Evolutionary conservation across 352 stramenopile species (phyloP).

Genomic region (Salisapilia sapeloensis): DNA sequence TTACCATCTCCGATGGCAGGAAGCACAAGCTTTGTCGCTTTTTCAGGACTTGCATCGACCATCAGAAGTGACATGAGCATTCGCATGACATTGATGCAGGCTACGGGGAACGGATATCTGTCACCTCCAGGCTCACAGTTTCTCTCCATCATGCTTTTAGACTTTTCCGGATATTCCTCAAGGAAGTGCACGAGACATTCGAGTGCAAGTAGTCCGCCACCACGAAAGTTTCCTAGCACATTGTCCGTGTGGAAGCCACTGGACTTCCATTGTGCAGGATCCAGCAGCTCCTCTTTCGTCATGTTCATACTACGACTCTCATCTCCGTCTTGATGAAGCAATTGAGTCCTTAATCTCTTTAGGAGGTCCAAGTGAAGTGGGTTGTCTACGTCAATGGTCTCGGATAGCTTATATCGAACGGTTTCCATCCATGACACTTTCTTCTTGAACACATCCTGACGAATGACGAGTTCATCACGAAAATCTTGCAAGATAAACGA

Average conservation of each 20-base stretch:
- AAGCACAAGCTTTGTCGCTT: conserved; percentile 56
- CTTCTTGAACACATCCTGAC: conserved; percentile 22
- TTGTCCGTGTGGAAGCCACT: conserved; percentile 75
- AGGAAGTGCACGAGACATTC: conserved; percentile 61
- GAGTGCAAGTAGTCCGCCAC: conserved; percentile 48
- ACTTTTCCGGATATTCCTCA: conserved; percentile 67
- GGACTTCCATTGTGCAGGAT: conserved; percentile 35
- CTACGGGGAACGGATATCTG: conserved; percentile 69
- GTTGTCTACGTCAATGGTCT: conserved; percentile 39
- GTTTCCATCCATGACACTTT: conserved; percentile 53
- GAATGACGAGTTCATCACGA: conserved; percentile 25
- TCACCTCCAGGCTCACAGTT: conserved; percentile 56
- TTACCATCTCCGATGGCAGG: conserved; percentile 10
- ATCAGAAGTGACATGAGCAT: conserved; percentile 76
- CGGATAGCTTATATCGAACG: conserved; percentile 54
- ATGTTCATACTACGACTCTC: conserved; percentile 1
- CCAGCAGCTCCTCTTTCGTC: conserved; percentile 13
- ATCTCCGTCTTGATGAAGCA: conserved; percentile 19
- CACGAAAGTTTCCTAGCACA: conserved; percentile 57
- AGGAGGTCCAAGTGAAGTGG: conserved; percentile 28
- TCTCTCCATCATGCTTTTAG: conserved; percentile 49
- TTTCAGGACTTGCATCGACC: conserved; percentile 52
- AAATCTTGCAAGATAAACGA: conserved; percentile 33
- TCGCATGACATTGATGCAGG: conserved; percentile 73
- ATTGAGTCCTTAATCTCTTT: conserved; percentile 42